A percentile compares a stretch with the other conserved stretches of the same genome.
phyloP scores from a whole-genome alignment of 75 land plant species.

The Chamaecyparis obtusa region DNA sequence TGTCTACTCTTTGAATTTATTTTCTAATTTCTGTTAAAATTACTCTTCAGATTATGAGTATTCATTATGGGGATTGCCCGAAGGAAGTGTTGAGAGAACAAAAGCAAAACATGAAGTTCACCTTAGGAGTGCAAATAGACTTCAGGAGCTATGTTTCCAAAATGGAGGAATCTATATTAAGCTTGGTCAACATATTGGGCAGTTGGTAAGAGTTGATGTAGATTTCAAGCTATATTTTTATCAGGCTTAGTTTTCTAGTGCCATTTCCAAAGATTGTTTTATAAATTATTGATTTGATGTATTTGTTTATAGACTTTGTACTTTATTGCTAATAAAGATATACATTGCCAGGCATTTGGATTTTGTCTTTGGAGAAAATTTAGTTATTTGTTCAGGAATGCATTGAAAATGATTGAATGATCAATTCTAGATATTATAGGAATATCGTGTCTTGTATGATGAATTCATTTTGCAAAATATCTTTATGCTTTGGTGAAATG shows the following conservation, averaged over 20 bases:
- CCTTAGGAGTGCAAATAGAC: slow-evolving; percentile 66
- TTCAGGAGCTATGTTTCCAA: slow-evolving; percentile 81
- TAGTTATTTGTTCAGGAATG: neutral
- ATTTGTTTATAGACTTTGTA: neutral
- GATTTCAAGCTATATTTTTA: neutral
- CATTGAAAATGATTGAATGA: neutral
- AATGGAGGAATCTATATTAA: slow-evolving; percentile 99
- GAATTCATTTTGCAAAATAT: neutral
- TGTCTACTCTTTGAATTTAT: neutral
- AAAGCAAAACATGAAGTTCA: slow-evolving; percentile 77
- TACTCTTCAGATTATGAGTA: slow-evolving; percentile 80
- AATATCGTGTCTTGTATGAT: neutral
- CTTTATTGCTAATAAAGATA: neutral
- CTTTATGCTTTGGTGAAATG: neutral
- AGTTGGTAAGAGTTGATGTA: slow-evolving; percentile 59
- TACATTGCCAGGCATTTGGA: neutral
- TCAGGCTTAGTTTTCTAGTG: neutral
- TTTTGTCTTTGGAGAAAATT: neutral
- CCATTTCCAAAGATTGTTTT: neutral
- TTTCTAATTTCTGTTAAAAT: slow-evolving; percentile 2
- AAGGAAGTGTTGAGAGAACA: slow-evolving; percentile 61
- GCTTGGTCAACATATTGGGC: slow-evolving; percentile 96
- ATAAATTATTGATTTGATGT: neutral
- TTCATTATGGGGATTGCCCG: slow-evolving; percentile 74
- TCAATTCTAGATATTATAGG: neutral